phyloP scores from a whole-genome alignment of 768 basidiomycete species.

The Lentinula lateritia region DNA sequence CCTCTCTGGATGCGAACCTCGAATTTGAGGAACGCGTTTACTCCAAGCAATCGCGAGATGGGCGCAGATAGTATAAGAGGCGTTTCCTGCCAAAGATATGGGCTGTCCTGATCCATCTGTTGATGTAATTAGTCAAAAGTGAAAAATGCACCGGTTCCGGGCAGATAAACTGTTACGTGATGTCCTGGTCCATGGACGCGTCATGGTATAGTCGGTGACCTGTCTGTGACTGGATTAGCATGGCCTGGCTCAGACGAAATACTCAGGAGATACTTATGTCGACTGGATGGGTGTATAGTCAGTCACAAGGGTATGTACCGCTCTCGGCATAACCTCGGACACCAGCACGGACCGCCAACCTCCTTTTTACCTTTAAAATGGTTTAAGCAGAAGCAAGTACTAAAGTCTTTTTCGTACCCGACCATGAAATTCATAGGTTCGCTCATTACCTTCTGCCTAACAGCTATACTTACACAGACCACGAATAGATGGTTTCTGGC shows the following conservation, averaged over 20 bases:
- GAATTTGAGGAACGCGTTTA: constrained; percentile 63
- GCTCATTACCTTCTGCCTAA: not conserved
- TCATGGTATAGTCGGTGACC: too few species aligned
- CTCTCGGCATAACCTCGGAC: not conserved
- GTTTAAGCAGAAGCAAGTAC: not conserved
- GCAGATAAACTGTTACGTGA: not conserved
- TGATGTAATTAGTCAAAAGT: not conserved
- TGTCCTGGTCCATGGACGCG: too few species aligned
- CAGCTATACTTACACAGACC: not conserved
- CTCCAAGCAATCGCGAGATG: constrained; percentile 48
- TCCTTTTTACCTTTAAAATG: not conserved
- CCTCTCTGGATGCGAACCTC: constrained; percentile 39
- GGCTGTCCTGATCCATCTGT: not conserved
- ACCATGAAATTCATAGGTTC: not conserved
- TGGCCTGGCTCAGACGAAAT: too few species aligned
- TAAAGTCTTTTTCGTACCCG: not conserved
- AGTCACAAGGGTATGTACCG: not conserved
- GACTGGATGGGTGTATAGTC: too few species aligned
- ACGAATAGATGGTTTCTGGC: constrained; percentile 65
- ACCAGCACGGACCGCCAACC: not conserved
- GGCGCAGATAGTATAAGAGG: constrained; percentile 57
- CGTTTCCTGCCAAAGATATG: constrained; percentile 51
- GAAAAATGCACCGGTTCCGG: not conserved
- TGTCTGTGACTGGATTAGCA: too few species aligned
- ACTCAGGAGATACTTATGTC: too few species aligned